Evolutionary conservation across 1,139 yeast genomes (phyloP), one percentile per base, ranked within the genome.

Genomic region (Martiniozyma asiatica): DNA sequence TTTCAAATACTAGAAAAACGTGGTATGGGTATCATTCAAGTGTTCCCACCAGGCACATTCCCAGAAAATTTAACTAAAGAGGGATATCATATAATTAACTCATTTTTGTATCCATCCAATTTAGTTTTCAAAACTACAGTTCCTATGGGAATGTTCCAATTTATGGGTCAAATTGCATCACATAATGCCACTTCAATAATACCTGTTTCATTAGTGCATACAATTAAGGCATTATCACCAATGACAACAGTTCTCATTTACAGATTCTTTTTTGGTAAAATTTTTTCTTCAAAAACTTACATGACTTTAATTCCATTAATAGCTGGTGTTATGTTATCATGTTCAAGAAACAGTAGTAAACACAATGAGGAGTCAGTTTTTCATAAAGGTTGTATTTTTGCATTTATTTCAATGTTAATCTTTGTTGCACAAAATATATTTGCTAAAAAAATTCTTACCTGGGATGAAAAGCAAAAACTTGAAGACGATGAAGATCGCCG

Each of bases 71-170:
- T 59, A 31, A 30, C 45, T 38, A 43, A 42, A 32, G 21, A 35
- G 19, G 36, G 34, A 30, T 44, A 54, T 34, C 48, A 58, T 5
- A 28, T 59, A 29, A 23, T 27, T 19, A 33, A 23, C 47, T 38
- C 56, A 42, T 59, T 72, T 49, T 37, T 70, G 24, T 65, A 59
- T 9, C 81, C 92, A 8, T 63, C 73, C 4, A 38, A 45, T 25
- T 63, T 68, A 31, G 63, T 81, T 24, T 50, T 84, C 14, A 50
- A 61, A 33, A 73, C 89, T 20, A 81, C 93, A 0, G 67, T 82
- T 18, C 96, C 96, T 14, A 81, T 87, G 94, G 97, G 96, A 3
- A 59, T 75, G 35, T 87, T 87, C 56, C 97, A 87, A 58, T 79
- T 87, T 40, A 61, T 76, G 19, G 97, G 97, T 13, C 97, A 87